phyloP scores from a whole-genome alignment of 345 rosid genomes.

The Ceriops tagal region DNA sequence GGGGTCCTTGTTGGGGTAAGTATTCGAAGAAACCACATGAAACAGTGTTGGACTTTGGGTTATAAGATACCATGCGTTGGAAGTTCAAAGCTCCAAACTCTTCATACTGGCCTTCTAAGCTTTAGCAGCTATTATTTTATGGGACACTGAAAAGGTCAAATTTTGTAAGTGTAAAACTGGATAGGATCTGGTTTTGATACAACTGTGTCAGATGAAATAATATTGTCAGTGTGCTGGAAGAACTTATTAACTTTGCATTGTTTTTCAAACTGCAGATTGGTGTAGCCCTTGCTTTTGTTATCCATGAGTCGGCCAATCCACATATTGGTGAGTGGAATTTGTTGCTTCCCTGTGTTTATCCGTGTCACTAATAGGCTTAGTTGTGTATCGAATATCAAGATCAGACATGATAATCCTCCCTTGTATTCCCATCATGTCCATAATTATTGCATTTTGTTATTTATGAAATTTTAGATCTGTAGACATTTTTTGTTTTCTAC shows the following conservation, averaged over 20 bases:
- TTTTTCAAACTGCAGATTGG: slow-evolving; percentile 64
- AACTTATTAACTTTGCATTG: slow-evolving; percentile 7
- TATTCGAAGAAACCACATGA: slow-evolving; percentile 4
- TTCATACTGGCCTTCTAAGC: background rate
- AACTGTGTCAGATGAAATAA: background rate
- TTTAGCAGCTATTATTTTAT: background rate
- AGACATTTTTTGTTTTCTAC: no score
- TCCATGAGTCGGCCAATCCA: slow-evolving; percentile 99
- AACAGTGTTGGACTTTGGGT: background rate
- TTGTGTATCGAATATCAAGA: background rate
- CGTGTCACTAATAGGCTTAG: background rate
- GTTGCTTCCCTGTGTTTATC: background rate
- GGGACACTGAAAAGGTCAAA: background rate
- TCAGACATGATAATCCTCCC: background rate
- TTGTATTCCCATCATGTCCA: no score
- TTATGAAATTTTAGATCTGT: no score
- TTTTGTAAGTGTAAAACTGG: background rate
- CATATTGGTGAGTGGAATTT: slow-evolving; percentile 69
- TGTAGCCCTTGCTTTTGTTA: slow-evolving; percentile 92
- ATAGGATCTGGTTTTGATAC: background rate
- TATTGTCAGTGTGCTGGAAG: background rate
- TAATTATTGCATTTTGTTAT: no score
- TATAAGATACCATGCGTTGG: background rate
- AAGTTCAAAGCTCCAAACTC: background rate
- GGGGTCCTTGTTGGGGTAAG: slow-evolving; percentile 98